Evolutionary conservation across 768 basidiomycete genomes (phyloP).

Genomic region (Trametes punicea): DNA sequence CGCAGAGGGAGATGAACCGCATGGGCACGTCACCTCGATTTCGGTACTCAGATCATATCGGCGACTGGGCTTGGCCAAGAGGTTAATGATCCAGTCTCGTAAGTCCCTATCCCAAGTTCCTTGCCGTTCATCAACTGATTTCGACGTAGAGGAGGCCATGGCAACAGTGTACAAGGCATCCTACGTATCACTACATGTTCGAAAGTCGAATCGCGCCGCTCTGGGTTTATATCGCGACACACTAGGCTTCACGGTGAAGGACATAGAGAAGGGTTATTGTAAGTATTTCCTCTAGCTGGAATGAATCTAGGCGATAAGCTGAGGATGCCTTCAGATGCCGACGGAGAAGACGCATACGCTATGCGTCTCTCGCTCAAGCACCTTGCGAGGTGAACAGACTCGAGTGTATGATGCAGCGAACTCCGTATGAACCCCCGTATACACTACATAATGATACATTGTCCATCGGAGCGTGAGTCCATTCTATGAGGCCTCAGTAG

Average conservation of each 20-base stretch:
- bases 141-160: slow-evolving; percentile 81
- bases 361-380: slow-evolving; percentile 70
- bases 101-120: slow-evolving; percentile 36
- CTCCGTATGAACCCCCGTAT: background rate
- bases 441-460: slow-evolving; percentile 16
- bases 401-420: slow-evolving; percentile 6
- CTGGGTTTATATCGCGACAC: slow-evolving; percentile 85
- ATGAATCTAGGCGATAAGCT: background rate
- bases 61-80: slow-evolving; percentile 89
- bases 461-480: background rate
- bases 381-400: slow-evolving; percentile 14
- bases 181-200: slow-evolving; percentile 86
- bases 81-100: slow-evolving; percentile 93
- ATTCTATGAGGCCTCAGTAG: background rate
- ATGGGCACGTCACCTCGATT: slow-evolving; percentile 96
- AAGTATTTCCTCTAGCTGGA: slow-evolving; percentile 35
- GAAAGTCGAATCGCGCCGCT: slow-evolving; percentile 93
- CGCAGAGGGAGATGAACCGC: slow-evolving; percentile 56
- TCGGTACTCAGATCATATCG: slow-evolving; percentile 89
- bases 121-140: background rate
- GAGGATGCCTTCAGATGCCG: slow-evolving; percentile 60
- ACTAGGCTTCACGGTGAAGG: slow-evolving; percentile 83
- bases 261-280: slow-evolving; percentile 91
- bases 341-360: slow-evolving; percentile 92
- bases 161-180: slow-evolving; percentile 77